Evolutionary conservation across 306 rosid species (phyloP).

Genomic region (Cucurbita pepo): DNA sequence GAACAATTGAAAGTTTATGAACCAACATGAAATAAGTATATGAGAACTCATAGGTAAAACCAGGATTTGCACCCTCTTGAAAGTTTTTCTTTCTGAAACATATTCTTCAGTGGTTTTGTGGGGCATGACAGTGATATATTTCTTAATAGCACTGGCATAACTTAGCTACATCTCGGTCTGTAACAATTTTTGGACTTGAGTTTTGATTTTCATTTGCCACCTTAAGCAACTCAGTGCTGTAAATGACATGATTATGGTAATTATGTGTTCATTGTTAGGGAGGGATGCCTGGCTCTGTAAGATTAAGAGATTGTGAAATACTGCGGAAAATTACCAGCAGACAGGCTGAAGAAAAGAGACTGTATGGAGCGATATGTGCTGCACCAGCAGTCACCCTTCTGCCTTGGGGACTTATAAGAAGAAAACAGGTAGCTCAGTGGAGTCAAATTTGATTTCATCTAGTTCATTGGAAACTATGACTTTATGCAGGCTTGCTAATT

Average conservation of each 20-base stretch:
- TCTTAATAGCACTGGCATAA: not conserved
- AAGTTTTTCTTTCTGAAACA: not conserved
- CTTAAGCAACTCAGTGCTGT: not conserved
- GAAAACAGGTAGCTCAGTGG: constrained; percentile 45
- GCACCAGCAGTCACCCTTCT: constrained; percentile 91
- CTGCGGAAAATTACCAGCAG: constrained; percentile 51
- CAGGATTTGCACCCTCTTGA: not conserved
- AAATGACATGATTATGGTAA: not conserved
- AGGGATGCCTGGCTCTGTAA: constrained; percentile 94
- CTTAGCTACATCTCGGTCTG: not conserved
- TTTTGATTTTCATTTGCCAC: not conserved
- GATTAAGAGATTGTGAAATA: constrained; percentile 64
- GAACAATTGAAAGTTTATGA: not conserved
- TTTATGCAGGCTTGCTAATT: constrained; percentile 26
- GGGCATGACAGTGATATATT: not conserved
- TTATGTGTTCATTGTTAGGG: constrained; percentile 30
- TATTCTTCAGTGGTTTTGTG: not conserved
- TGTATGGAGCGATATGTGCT: constrained; percentile 87
- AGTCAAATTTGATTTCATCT: not conserved
- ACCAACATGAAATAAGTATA: not conserved
- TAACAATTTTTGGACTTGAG: not conserved
- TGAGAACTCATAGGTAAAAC: not conserved
- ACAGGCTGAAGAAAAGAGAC: constrained; percentile 73
- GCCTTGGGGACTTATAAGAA: constrained; percentile 89
- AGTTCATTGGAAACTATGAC: constrained; percentile 4